Percentiles rank a stretch among this genome's conserved stretches.
Conservation (phyloP, 1,284 basidiomycete genomes). For the Ceratobasidium sp. region DNA sequence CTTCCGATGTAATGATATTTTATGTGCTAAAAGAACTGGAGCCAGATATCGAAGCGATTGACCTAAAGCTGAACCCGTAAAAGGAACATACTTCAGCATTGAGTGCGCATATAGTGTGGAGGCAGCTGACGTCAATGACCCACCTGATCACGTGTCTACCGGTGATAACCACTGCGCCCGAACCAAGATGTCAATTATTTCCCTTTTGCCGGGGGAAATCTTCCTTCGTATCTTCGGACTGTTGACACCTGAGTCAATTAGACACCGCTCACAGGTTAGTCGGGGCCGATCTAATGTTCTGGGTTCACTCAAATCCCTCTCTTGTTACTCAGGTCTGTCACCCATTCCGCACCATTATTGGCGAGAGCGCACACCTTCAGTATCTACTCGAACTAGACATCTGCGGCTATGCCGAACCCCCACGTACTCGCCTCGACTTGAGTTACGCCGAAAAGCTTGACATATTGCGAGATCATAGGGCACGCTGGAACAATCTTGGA, state of each 20-base stretch:
- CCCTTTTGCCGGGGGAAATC: conserved; percentile 11
- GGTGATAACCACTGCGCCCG: not conserved
- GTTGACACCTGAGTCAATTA: conserved; percentile 1
- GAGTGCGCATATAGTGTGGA: too few relatives aligned
- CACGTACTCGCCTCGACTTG: not conserved
- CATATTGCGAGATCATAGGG: not conserved
- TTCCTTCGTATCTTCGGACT: not conserved
- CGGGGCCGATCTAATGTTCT: too few relatives aligned
- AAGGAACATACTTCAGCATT: too few relatives aligned
- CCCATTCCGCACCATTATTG: conserved; percentile 8
- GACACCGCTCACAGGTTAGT: conserved; percentile 9
- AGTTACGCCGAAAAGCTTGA: conserved; percentile 9
- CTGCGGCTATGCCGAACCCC: conserved; percentile 28
- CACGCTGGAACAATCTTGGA: not conserved
- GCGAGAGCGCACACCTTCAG: conserved; percentile 19
- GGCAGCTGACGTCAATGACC: too few relatives aligned
- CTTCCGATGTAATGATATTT: too few relatives aligned
- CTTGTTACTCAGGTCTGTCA: conserved; percentile 25
- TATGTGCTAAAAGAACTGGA: too few relatives aligned
- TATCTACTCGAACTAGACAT: conserved; percentile 21
- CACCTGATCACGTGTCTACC: not conserved
- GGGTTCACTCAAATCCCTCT: too few relatives aligned
- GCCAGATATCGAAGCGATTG: too few relatives aligned
- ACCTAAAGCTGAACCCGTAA: too few relatives aligned
- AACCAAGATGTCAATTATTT: conserved; percentile 2